phyloP scores from a whole-genome alignment of 805 yeast species.

The Zygosaccharomyces bisporus region DNA sequence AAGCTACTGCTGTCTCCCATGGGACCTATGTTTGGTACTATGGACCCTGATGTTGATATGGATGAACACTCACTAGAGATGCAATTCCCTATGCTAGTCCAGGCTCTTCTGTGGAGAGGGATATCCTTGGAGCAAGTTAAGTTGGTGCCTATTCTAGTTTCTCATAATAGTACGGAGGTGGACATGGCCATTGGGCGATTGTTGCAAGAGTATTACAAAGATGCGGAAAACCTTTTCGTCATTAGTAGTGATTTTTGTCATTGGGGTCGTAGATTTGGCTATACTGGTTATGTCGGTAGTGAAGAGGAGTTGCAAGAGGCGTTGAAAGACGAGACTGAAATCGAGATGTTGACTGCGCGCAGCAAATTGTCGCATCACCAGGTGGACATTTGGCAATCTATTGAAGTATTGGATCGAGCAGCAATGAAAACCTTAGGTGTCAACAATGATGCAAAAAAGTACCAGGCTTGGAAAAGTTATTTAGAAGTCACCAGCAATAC shows the following conservation, averaged over 20 bases:
- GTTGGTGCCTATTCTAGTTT: slow-evolving; percentile 78
- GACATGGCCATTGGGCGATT: slow-evolving; percentile 45
- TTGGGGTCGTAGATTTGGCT: slow-evolving; percentile 75
- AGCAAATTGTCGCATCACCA: slow-evolving; percentile 29
- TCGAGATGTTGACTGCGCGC: slow-evolving; percentile 30
- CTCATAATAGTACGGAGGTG: slow-evolving; percentile 49
- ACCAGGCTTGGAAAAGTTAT: slow-evolving; percentile 61
- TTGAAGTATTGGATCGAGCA: slow-evolving; percentile 63
- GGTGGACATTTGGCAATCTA: slow-evolving; percentile 63
- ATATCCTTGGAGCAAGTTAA: slow-evolving; percentile 37
- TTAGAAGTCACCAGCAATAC: slow-evolving; percentile 75
- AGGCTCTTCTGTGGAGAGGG: slow-evolving; percentile 49
- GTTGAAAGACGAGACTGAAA: slow-evolving; percentile 35
- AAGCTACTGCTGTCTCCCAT: slow-evolving; percentile 29
- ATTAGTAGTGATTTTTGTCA: slow-evolving; percentile 93
- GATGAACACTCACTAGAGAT: slow-evolving; percentile 92
- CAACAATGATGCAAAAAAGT: slow-evolving; percentile 50
- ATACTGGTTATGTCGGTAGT: slow-evolving; percentile 46
- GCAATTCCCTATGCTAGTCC: slow-evolving; percentile 70
- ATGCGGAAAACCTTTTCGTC: slow-evolving; percentile 57
- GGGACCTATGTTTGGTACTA: slow-evolving; percentile 44
- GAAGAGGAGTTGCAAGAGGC: slow-evolving; percentile 27
- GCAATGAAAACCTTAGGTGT: slow-evolving; percentile 55
- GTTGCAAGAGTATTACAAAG: slow-evolving; percentile 54
- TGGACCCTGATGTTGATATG: slow-evolving; percentile 62